Base-by-base conservation (phyloP, 2,329 filamentous ascomycete genomes). In the Tolypocladium album region DNA sequence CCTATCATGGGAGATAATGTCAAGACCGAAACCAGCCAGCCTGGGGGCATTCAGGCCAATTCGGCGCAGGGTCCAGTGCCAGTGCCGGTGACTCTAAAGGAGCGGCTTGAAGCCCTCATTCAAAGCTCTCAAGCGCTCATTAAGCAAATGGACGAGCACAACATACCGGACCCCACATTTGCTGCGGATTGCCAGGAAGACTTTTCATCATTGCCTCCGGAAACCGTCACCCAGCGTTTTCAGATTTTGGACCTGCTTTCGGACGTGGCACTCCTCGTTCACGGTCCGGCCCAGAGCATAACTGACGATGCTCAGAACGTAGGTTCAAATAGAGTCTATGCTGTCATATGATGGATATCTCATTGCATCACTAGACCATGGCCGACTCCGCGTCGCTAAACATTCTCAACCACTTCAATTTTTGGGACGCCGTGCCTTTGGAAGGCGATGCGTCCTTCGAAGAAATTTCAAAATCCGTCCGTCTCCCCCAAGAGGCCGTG, bases 401-500 rank as follows among this genome's bases (percentile, higher is more conserved):
- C 34, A 60, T 65, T n/a, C 53, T 67, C 3, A 69, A 68, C 13
- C 61, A 64, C 0, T 69, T 68, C 27, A 38, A 67, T 34, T 61
- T 69, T 43, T 67, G 63, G 62, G 34, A 52, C n/a, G 64, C 66
- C n/a, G 64, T 69, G 0, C 67, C 67, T 4, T n/a, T 68, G 1
- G 63, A 56, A 13, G 65, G 67, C 27, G 63, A 61, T 1, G 65
- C 63, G 24, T 62, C 60, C 1, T 63, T 62, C 39, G 43, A 55
- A 3, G 63, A 67, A 20, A 64, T 69, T 17, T 69, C 76, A 9
- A 59, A 68, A 27, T 66, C 66, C 17, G 70, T 72, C 1, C 67
- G 67, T 3, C 72, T 78, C 4, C 76, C 75, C 0, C 67, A 71
- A 58, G 69, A 70, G 17, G 67, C 75, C 15, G 71, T 74, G 12